Conservation (phyloP, 2,329 filamentous ascomycete genomes). For the Cordyceps fumosorosea region DNA sequence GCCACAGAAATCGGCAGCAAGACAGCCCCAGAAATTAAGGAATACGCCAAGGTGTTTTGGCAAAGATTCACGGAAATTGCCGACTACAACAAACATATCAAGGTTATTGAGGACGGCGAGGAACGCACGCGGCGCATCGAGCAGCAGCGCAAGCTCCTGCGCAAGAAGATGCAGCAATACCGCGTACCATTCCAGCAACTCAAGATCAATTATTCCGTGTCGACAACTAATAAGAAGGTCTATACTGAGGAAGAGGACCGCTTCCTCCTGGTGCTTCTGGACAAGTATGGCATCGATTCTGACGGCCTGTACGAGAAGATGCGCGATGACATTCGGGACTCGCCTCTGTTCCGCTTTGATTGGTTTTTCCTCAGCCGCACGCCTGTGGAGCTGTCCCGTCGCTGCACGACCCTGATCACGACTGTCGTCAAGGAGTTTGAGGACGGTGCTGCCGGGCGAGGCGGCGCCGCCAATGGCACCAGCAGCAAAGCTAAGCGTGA, state of each 20-base stretch:
- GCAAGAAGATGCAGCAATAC: constrained; percentile 93
- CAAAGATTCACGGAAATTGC: constrained; percentile 84
- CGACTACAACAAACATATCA: constrained; percentile 83
- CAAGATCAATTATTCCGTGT: constrained; percentile 98
- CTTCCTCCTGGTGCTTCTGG: constrained; percentile 87
- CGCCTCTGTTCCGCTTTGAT: constrained; percentile 92
- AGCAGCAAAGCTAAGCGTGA: constrained; percentile 70
- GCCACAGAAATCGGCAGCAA: constrained; percentile 90
- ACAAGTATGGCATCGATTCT: constrained; percentile 85
- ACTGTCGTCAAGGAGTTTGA: constrained; percentile 96
- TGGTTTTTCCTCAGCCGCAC: constrained; percentile 99
- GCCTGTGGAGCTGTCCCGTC: constrained; percentile 81
- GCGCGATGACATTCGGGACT: constrained; percentile 93
- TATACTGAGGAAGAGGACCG: constrained; percentile 98
- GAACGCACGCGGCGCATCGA: constrained; percentile 83
- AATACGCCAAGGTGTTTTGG: constrained; percentile 95
- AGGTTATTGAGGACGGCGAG: constrained; percentile 87
- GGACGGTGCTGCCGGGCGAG: constrained; percentile 48
- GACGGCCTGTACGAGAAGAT: constrained; percentile 89
- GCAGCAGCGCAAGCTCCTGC: constrained; percentile 85
- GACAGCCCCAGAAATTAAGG: constrained; percentile 73
- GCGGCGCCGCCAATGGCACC: constrained; percentile 51
- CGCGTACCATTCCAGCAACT: constrained; percentile 96
- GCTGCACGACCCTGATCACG: constrained; percentile 89
- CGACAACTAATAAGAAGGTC: constrained; percentile 99